Evolutionary conservation across 768 basidiomycete genomes (phyloP), one percentile per base, ranked within the genome.

Genomic region (Cubamyces lactineus): DNA sequence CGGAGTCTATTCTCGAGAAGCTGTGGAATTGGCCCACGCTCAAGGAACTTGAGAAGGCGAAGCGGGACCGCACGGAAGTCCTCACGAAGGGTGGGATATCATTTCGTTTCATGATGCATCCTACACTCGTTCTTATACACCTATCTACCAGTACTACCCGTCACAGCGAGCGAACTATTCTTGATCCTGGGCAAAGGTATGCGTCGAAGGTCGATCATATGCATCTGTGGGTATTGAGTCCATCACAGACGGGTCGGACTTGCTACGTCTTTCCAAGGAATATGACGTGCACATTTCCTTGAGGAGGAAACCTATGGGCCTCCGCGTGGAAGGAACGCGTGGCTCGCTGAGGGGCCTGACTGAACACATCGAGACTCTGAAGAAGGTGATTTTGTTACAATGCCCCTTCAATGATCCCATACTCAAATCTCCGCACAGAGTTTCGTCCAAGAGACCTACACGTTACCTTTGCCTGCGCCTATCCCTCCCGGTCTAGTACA

Each of bases 1-100:
- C 50, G 2, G 68, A 71, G 57, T 61, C 65, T 7, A 84, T 91
- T 62, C 79, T 92, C 26, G 85, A 89, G 70, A 74, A 80, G 61
- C 75, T 78, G 58, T 93, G 91, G 91, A 77, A 76, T 26, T 91
- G 88, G 88, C 84, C 86, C 6, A 82, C 86, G 26, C 69, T 89
- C 56, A 73, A 77, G 47, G 78, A 81, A 30, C 76, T 88, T 6
- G 78, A 82, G 67, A 80, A 79, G 67, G 73, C 79, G 54, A 77
- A 76, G 67, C 77, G 77, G 48, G 84, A 85, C 51, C 75, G 74
- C 71, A 85, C 78, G 16, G 84, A 86, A 70, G 69, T 80, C 3
- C 69, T 74, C 19, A 71, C 74, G 42, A 74, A 79, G 70, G 73
- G 87, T 86, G 68, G 83, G 56, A 28, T 3, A 34, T 23, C 5